These are phyloP conservation scores for Scedosporium apiospermum DNA, from an alignment of 2,329 filamentous ascomycete species.

Conservation along the genomic window DNA sequence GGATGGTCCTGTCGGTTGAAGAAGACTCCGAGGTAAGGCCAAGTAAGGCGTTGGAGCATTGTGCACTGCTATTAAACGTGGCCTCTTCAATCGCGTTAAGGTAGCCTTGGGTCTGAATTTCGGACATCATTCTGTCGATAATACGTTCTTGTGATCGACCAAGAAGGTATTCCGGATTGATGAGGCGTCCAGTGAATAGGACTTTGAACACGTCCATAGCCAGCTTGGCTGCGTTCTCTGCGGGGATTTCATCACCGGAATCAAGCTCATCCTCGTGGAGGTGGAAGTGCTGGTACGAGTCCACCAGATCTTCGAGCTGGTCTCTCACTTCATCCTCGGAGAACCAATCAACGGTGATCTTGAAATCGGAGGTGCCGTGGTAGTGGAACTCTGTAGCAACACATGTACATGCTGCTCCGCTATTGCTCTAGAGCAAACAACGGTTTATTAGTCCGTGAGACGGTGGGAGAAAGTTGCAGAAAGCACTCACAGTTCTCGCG, in stretches of 20 bases:
- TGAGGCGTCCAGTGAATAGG: constrained; percentile 22
- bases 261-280: constrained; percentile 14
- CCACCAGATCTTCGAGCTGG: constrained; percentile 25
- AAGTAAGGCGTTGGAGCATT: constrained; percentile 24
- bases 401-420: constrained; percentile 35
- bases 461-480: background rate
- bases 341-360: constrained; percentile 25
- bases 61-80: constrained; percentile 6
- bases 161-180: constrained; percentile 13
- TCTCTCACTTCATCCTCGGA: constrained; percentile 18
- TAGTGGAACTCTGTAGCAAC: constrained; percentile 36
- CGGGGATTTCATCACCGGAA: constrained; percentile 14
- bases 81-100: background rate
- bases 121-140: background rate
- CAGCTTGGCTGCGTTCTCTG: constrained; percentile 20
- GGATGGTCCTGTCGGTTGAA: constrained; percentile 11
- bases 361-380: constrained; percentile 21
- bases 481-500: constrained; percentile 29
- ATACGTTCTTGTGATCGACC: background rate
- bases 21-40: constrained; percentile 26
- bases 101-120: background rate
- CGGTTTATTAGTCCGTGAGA: background rate
- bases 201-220: constrained; percentile 26
- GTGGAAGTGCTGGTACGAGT: constrained; percentile 26
- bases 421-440: constrained; percentile 25